A percentile compares a stretch with the other conserved stretches of the same genome.
These are phyloP conservation scores for Fusarium brevicatenulatum DNA, from an alignment of 2,329 filamentous ascomycete species.

Conservation along the genomic window DNA sequence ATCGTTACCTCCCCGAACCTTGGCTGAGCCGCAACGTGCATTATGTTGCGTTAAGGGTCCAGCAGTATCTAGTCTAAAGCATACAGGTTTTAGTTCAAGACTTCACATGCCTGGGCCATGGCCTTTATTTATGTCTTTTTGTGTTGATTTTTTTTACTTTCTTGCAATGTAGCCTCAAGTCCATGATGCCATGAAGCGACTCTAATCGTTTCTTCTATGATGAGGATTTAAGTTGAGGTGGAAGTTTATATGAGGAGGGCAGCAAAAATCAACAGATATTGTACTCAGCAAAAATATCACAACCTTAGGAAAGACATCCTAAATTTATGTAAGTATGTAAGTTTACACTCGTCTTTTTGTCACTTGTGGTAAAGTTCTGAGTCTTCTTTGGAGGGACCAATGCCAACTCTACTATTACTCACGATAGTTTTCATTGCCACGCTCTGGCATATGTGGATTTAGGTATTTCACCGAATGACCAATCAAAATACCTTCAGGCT, in stretches of 20 bases:
- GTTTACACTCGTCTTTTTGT: too few relatives aligned
- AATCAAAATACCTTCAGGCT: background rate
- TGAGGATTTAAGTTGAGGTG: too few relatives aligned
- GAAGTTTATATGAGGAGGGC: background rate
- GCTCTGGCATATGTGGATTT: background rate
- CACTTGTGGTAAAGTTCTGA: too few relatives aligned
- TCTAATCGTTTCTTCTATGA: too few relatives aligned
- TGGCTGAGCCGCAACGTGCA: background rate
- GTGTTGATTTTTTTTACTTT: background rate
- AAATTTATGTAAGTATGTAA: too few relatives aligned
- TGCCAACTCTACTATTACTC: background rate
- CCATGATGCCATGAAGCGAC: background rate
- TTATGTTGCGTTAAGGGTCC: background rate
- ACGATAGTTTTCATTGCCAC: background rate
- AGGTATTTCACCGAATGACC: background rate
- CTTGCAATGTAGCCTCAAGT: background rate
- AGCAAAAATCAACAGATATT: too few relatives aligned
- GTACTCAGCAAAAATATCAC: too few relatives aligned
- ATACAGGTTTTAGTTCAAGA: background rate
- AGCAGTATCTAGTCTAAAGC: background rate
- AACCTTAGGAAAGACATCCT: too few relatives aligned
- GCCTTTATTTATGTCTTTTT: background rate
- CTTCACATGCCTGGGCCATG: background rate
- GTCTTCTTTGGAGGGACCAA: too few relatives aligned
- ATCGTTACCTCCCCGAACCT: background rate